phyloP scores from a whole-genome alignment of 805 yeast species.

The Starmera amethionina region DNA sequence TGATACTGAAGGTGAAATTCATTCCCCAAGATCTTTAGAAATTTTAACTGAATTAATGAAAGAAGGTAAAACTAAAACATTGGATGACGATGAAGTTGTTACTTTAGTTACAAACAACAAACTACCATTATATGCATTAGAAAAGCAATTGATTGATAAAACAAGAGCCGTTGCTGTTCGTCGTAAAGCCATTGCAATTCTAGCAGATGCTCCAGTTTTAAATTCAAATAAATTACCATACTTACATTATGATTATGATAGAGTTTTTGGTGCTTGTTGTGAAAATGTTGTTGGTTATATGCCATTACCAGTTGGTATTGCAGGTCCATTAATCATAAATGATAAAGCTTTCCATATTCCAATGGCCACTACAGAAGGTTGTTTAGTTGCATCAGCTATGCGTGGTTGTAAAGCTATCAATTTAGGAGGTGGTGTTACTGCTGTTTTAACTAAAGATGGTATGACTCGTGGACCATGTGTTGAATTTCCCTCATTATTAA shows the following conservation, averaged over 20 bases:
- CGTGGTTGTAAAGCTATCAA: constrained; percentile 98
- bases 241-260: constrained; percentile 77
- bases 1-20: constrained; percentile 27
- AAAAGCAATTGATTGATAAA: constrained; percentile 80
- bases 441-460: constrained; percentile 91
- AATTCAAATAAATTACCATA: constrained; percentile 69
- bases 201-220: constrained; percentile 75
- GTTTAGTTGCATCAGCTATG: constrained; percentile 96
- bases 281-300: constrained; percentile 95
- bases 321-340: constrained; percentile 92
- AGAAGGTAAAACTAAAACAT: constrained; percentile 57
- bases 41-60: constrained; percentile 55
- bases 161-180: constrained; percentile 91
- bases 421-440: constrained; percentile 91
- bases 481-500: constrained; percentile 64
- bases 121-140: constrained; percentile 87
- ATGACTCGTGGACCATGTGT: constrained; percentile 99
- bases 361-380: constrained; percentile 99
- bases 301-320: constrained; percentile 96
- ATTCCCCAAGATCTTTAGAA: constrained; percentile 42
- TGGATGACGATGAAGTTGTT: constrained; percentile 67
- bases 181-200: constrained; percentile 79
- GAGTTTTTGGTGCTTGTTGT: constrained; percentile 98
- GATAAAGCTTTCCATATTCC: constrained; percentile 87
- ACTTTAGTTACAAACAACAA: constrained; percentile 64